A percentile compares a stretch with the other conserved stretches of the same genome.
Conservation (phyloP, 2,329 filamentous ascomycete genomes). For the Aureobasidium namibiae region DNA sequence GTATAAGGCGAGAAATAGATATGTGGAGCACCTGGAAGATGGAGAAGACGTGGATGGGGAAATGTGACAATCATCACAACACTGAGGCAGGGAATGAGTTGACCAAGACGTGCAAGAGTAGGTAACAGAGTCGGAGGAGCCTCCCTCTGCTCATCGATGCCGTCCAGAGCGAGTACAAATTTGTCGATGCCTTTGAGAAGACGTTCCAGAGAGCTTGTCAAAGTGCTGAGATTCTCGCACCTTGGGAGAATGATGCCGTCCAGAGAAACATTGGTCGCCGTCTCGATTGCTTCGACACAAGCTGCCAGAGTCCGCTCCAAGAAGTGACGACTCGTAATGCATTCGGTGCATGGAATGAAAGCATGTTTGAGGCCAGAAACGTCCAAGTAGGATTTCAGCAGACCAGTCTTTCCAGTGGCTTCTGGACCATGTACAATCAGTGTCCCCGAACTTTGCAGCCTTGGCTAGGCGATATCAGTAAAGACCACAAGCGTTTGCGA, state of each 20-base stretch:
- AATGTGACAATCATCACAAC: constrained; percentile 69
- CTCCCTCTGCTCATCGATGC: constrained; percentile 76
- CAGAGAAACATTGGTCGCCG: neutral
- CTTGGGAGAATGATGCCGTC: constrained; percentile 32
- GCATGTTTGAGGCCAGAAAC: constrained; percentile 46
- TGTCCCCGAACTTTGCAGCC: constrained; percentile 61
- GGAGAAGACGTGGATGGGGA: constrained; percentile 61
- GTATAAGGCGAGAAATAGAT: constrained; percentile 79
- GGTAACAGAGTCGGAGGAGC: constrained; percentile 69
- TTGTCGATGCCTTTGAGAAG: constrained; percentile 50
- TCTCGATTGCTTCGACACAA: constrained; percentile 29
- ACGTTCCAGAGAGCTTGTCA: constrained; percentile 63
- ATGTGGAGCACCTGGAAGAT: constrained; percentile 62
- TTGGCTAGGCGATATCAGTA: constrained; percentile 38
- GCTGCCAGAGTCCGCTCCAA: constrained; percentile 61
- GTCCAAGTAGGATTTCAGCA: constrained; percentile 56
- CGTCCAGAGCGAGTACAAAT: constrained; percentile 81
- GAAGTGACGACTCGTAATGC: constrained; percentile 69
- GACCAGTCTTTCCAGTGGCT: constrained; percentile 75
- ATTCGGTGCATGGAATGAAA: constrained; percentile 63
- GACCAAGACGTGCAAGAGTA: constrained; percentile 71
- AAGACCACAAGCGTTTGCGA: neutral
- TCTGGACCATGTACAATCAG: constrained; percentile 77
- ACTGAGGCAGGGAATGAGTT: constrained; percentile 69
- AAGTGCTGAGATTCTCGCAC: constrained; percentile 72